These are phyloP conservation scores for Trichoderma hamatum DNA, from an alignment of 2,329 filamentous ascomycete genomes.

Conservation along the genomic window DNA sequence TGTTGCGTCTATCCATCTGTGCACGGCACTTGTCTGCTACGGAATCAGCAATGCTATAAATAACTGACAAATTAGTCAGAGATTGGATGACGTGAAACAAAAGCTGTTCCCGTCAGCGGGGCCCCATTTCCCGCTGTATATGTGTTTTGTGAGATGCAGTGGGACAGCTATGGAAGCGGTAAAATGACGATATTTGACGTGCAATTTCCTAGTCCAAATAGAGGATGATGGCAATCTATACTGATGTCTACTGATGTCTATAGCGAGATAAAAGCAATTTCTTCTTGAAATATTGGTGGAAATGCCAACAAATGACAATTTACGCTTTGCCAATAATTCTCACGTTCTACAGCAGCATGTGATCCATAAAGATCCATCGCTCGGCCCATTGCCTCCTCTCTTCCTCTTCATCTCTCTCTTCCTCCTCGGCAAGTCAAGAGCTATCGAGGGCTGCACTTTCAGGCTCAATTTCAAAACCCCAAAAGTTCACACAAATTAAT, in stretches of 20 bases:
- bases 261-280: background rate
- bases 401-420: background rate
- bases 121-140: constrained; percentile 3
- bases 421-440: background rate
- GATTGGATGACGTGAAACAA: background rate
- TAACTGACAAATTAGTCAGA: background rate
- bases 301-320: background rate
- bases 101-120: background rate
- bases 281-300: background rate
- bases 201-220: background rate
- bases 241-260: too few relatives aligned
- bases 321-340: background rate
- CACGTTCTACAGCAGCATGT: background rate
- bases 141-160: background rate
- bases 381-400: background rate
- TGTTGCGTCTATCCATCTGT: background rate
- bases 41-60: background rate
- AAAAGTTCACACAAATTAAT: background rate
- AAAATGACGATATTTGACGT: background rate
- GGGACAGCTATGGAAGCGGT: background rate
- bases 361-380: background rate
- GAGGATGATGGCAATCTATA: background rate
- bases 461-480: background rate
- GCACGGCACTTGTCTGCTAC: background rate
- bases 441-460: background rate